Evolutionary conservation across 106 monocot genomes (phyloP), one percentile per base, ranked within the genome.

Genomic region (Acanthochlamys bracteata): DNA sequence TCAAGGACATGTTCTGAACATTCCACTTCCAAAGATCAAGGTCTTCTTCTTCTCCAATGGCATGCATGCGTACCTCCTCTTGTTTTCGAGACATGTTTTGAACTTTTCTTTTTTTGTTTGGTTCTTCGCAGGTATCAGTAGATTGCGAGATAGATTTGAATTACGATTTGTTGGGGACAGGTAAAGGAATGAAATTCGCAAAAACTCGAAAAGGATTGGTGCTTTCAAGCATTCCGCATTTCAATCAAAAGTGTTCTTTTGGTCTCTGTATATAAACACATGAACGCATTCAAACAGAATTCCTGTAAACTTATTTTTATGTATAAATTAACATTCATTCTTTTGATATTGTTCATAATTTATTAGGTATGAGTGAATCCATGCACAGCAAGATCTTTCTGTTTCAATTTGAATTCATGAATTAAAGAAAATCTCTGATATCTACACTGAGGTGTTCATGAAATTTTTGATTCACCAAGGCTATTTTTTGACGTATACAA

Each of bases 231-330:
- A 56, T 75, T n/a, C 75, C 68, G 21, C 75, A 75, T 64, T 2
- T 75, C 42, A 21, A 41, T 20, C 75, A 75, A 46, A 75, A 69
- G 42, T 75, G 75, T 57, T 64, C 69, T 17, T 63, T 69, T 52
- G 68, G 42, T 39, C 63, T 62, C 12, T 63, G 53, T 47, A 14
- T 75, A 11, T 75, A 55, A 55, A 54, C 45, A 8, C 45, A 46
- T 14, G 14, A 46, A 46, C n/a, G n/a, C n/a, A n/a, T n/a, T n/a
- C n/a, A n/a, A n/a, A n/a, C n/a, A n/a, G n/a, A n/a, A n/a, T n/a
- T n/a, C n/a, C n/a, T n/a, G n/a, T n/a, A n/a, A n/a, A n/a, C n/a
- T n/a, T n/a, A n/a, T n/a, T n/a, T n/a, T n/a, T n/a, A n/a, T n/a
- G n/a, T n/a, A n/a, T n/a, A n/a, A n/a, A n/a, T n/a, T n/a, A n/a